Evolutionary conservation across 169 alveolate species (phyloP).

Genomic region (Cryptosporidium viatorum): DNA sequence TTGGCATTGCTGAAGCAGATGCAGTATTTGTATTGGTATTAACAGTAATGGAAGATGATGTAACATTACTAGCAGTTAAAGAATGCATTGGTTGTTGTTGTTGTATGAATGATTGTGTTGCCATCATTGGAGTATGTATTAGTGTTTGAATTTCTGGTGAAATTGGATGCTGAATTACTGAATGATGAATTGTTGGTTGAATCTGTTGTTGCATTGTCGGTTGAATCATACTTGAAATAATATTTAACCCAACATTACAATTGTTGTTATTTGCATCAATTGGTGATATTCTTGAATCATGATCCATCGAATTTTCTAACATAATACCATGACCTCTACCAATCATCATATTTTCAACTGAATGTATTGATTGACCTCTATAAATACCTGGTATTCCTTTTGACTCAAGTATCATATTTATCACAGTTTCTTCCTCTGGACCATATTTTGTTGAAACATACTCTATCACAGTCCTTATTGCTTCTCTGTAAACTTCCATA

Average conservation of each 20-base stretch:
- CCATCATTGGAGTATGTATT: neutral
- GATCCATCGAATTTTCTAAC: neutral
- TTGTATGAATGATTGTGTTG: neutral
- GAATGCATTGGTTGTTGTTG: neutral
- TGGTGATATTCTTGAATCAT: neutral
- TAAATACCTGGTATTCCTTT: conserved; percentile 54
- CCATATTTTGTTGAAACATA: conserved; percentile 50
- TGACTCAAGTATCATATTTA: conserved; percentile 45
- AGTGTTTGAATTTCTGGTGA: neutral
- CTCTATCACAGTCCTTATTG: conserved; percentile 26
- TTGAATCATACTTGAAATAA: neutral
- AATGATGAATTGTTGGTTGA: neutral
- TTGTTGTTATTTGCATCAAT: neutral
- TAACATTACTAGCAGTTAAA: neutral
- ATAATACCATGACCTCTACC: neutral
- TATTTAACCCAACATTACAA: neutral
- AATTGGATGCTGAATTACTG: neutral
- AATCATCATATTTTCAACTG: neutral
- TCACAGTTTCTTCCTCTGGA: conserved; percentile 58
- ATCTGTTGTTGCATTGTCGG: neutral
- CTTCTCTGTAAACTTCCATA: conserved; percentile 50
- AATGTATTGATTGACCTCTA: conserved; percentile 3
- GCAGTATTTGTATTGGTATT: neutral
- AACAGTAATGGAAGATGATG: neutral
- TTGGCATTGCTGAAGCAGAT: neutral